Conservation (phyloP, 2,329 filamentous ascomycete genomes). For the Grosmannia serpens region DNA sequence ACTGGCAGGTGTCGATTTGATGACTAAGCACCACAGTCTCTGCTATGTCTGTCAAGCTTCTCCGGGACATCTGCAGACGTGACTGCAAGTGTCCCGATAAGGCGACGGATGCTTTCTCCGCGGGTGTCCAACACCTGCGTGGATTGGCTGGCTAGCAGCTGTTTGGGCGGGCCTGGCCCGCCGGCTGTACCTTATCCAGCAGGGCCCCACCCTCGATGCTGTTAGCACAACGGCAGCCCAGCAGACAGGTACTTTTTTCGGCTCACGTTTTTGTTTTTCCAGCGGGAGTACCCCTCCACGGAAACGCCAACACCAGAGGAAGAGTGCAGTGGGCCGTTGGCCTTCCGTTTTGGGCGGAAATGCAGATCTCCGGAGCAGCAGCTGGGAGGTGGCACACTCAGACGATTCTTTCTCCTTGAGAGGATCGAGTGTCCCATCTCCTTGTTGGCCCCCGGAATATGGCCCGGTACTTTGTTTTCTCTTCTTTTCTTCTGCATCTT, state of each 20-base stretch:
- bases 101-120: neutral
- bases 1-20: too few species aligned
- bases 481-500: neutral
- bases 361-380: neutral
- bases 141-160: neutral
- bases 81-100: neutral
- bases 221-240: neutral
- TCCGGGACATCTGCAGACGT: neutral
- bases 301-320: neutral
- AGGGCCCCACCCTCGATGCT: neutral
- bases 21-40: too few species aligned
- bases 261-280: neutral
- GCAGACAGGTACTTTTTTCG: neutral
- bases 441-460: too few species aligned
- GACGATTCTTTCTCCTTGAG: too few species aligned
- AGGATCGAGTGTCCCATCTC: neutral
- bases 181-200: neutral
- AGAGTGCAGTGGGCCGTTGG: neutral
- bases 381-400: too few species aligned
- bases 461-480: neutral
- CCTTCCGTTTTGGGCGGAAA: neutral
- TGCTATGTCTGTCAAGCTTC: neutral
- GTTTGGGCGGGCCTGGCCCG: neutral
- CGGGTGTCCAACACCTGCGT: neutral
- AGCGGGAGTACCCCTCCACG: neutral